Conservation (phyloP, 129 eudicot genomes). For the Calendula officinalis region DNA sequence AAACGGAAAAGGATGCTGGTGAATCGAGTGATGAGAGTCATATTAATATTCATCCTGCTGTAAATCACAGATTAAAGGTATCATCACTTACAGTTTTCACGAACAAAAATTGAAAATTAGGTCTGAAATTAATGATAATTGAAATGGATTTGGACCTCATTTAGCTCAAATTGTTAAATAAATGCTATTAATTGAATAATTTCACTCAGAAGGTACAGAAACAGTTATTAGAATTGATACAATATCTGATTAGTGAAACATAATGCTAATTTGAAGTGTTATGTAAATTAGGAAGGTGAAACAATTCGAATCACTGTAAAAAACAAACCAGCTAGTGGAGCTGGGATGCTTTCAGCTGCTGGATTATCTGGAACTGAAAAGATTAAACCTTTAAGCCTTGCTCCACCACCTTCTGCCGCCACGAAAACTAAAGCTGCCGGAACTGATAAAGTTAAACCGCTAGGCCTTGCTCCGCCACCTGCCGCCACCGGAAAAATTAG, state of each 20-base stretch:
- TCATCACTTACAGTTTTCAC: background rate
- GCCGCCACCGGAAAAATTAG: conserved; percentile 57
- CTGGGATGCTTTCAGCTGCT: conserved; percentile 92
- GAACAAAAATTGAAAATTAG: background rate
- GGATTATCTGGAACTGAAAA: conserved; percentile 51
- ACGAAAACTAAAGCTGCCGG: conserved; percentile 17
- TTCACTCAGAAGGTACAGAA: background rate
- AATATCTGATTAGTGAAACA: background rate
- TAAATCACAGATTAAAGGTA: conserved; percentile 96
- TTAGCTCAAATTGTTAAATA: too few relatives aligned
- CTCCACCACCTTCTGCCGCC: conserved; percentile 73
- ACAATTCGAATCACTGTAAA: conserved; percentile 92
- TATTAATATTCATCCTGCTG: conserved; percentile 99
- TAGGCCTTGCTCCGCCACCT: conserved; percentile 87
- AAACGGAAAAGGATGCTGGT: conserved; percentile 53
- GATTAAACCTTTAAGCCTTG: conserved; percentile 63
- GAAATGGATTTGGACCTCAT: background rate
- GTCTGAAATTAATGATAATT: background rate
- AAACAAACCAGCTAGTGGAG: conserved; percentile 76
- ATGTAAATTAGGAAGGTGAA: conserved; percentile 84
- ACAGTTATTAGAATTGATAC: background rate
- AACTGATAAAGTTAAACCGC: conserved; percentile 39
- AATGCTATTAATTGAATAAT: background rate
- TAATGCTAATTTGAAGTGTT: background rate
- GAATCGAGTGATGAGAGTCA: conserved; percentile 45